These are phyloP conservation scores for Takashimella koratensis DNA, from an alignment of 1,284 basidiomycete genomes.

Conservation along the genomic window DNA sequence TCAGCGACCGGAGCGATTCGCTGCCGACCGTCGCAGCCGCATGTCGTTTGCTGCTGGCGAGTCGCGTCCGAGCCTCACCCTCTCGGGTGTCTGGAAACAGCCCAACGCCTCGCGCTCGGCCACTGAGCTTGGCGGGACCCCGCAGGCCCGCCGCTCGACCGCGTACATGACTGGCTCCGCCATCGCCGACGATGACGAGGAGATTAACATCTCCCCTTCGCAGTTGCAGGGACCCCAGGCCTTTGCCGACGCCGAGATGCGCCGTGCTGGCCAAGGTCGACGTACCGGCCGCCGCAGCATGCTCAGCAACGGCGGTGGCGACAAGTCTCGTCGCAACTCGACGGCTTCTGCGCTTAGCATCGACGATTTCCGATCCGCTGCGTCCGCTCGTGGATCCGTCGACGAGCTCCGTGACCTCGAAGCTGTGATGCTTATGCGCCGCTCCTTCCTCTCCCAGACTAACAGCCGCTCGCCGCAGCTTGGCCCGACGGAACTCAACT, in stretches of 20 bases:
- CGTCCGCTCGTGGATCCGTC: slow-evolving; percentile 34
- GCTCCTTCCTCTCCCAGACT: neutral
- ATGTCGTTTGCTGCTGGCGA: slow-evolving; percentile 74
- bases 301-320: neutral
- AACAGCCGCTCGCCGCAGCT: too few relatives aligned
- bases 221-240: slow-evolving; percentile 64
- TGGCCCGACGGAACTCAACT: too few relatives aligned
- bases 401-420: slow-evolving; percentile 46
- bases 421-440: slow-evolving; percentile 31
- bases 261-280: slow-evolving; percentile 23
- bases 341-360: too few relatives aligned
- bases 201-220: slow-evolving; percentile 57
- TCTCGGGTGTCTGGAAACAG: slow-evolving; percentile 21
- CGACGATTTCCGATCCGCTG: slow-evolving; percentile 38
- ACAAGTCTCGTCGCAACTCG: neutral
- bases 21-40: slow-evolving; percentile 57
- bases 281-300: slow-evolving; percentile 24
- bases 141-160: slow-evolving; percentile 34
- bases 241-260: slow-evolving; percentile 65
- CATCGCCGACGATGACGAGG: slow-evolving; percentile 41
- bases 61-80: slow-evolving; percentile 35
- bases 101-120: slow-evolving; percentile 52
- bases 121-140: slow-evolving; percentile 21
- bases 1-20: too few relatives aligned
- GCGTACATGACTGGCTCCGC: slow-evolving; percentile 43